Evolutionary conservation across 306 rosid genomes (phyloP), one percentile per base, ranked within the genome.

Genomic region (Citrullus amarus): DNA sequence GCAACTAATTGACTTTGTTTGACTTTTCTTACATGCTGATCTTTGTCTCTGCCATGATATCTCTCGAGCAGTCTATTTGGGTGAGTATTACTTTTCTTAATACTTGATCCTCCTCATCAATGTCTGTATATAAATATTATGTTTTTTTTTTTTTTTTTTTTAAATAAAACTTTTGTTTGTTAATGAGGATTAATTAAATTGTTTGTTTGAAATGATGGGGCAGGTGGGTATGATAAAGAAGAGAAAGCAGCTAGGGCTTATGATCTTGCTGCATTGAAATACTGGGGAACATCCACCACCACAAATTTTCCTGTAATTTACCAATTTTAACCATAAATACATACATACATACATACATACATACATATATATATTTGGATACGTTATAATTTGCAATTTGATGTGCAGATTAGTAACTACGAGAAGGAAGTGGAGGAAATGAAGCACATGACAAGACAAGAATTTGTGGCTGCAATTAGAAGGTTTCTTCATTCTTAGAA

Each of bases 181-280:
- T 41, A 28, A 38, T 61, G 28, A 53, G 22, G 51, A 12, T 2
- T 76, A 18, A 36, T 46, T 51, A 51, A 51, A 51, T 51, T 51
- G 20, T 66, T n/a, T n/a, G 55, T 50, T 48, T 51, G 8, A 50
- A 78, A 65, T 60, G 70, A 78, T 44, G 62, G 34, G 20, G 51
- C 46, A 92, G 99, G 99, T 80, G 99, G 99, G 36, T 96, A 96
- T 91, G 99, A 96, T 66, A 96, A 96, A 87, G 99, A 96, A 88
- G 99, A 96, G 79, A 96, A 96, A 84, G 99, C 99, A 71, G 99
- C 99, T 79, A 92, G 98, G 89, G 92, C 99, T 32, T 96, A 92
- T 67, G 99, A 96, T 89, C 88, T 96, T 84, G 98, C 99, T 69
- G 99, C 99, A 77, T 84, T 96, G 17, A 96, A 96, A 84, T 96